Evolutionary conservation across 768 basidiomycete genomes (phyloP), one percentile per base, ranked within the genome.

Genomic region (Mycena amicta): DNA sequence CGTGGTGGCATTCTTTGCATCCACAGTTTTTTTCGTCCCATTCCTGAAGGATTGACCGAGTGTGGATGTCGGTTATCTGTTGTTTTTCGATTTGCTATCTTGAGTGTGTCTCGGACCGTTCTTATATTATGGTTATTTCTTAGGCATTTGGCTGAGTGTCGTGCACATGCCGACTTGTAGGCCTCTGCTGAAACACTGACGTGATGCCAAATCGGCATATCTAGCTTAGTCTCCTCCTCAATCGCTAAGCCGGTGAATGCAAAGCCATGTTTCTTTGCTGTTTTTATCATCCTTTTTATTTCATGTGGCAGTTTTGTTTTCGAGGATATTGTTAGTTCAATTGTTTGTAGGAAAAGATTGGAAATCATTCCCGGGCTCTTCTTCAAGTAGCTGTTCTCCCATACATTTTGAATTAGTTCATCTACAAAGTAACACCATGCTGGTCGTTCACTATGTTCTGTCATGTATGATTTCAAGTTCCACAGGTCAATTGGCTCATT

Each of bases 401-500:
- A 29, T 13, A 50, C 39, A 4, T 46, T 28, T 23, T 5, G 5
- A 15, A 57, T 18, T 23, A 57, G 23, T 5, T 30, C 23, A 26
- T 57, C 56, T 18, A 57, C 41, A 18, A 57, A 41, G 39, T 27
- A 50, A 33, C 55, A 56, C 55, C 55, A 57, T 3, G 13, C 5
- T 1, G 56, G 23, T 4, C 50, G 50, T 3, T 51, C 20, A 25
- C 1, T 1, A 1, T 55, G 57, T 11, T 65, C 39, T 0, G 45
- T 16, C 18, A 57, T 4, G 50, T 45, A 57, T 3, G 22, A 25
- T 22, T 57, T 30, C 3, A 52, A 27, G 22, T 57, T 57, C 50
- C 56, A 52, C 2, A 57, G 40, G 23, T 52, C 56, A 45, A 52
- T 57, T 5, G 56, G 50, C 26, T 52, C 56, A 26, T 57, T 57